Evolutionary conservation across 441 rosid species (phyloP), one percentile per base, ranked within the genome.

Genomic region (Omphalea diandra): DNA sequence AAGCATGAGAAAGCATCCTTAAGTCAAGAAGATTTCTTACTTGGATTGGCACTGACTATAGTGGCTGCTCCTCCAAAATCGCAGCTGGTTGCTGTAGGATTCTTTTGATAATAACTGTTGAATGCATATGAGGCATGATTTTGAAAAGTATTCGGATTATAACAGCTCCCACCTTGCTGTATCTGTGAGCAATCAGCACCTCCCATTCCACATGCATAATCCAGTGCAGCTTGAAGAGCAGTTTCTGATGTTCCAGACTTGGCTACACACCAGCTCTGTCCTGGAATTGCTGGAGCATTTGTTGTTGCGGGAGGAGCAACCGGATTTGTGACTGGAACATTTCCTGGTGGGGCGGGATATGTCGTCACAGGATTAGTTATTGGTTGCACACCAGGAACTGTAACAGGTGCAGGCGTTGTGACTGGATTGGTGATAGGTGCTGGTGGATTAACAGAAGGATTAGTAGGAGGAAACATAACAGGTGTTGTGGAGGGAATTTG

Each of bases 131-230:
- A 96, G 11, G 98, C 98, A 72, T 93, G 99, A 78, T 76, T 87
- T 75, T 88, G 97, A 50, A 93, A 79, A 60, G 83, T 72, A 58
- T 56, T 79, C 0, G 98, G 98, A 26, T 80, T 84, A 75, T 87
- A 93, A 76, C 99, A 96, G 80, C 79, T 85, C 50, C 86, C 97
- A 1, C 96, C 93, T 77, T 84, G 88, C 80, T 90, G 97, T 43
- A 96, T 88, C 79, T 81, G 88, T 8, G 99, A 85, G 68, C 99
- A 96, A 75, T 91, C 98, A 0, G 93, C 90, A 54, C 90, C 93
- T 69, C 94, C 97, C n/a, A 76, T 73, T 20, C 99, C 99, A 50
- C 99, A 93, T 0, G 99, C 99, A 72, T 93, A 96, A 79, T 96
- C 98, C 78, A 96, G 81, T 7, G 87, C 99, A 7, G 75, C 32